phyloP scores from a whole-genome alignment of 2,329 filamentous ascomycete species.

The Pseudopyricularia javanii region DNA sequence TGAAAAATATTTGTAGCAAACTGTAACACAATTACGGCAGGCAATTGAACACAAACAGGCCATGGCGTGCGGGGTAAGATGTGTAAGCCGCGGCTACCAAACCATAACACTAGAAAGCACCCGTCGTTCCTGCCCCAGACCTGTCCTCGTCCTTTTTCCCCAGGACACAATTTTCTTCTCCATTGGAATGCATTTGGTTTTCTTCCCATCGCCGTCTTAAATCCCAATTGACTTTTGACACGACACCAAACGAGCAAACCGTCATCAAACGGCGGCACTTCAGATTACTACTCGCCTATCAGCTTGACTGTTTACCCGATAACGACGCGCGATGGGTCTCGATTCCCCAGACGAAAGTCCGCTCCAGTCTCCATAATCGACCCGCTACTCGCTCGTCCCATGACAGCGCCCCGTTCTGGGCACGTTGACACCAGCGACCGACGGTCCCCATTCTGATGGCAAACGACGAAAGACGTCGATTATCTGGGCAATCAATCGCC shows the following conservation, averaged over 20 bases:
- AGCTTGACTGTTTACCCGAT: no score
- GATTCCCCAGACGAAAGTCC: neutral
- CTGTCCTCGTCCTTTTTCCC: neutral
- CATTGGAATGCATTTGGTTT: no score
- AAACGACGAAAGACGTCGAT: no score
- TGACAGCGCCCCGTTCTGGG: neutral
- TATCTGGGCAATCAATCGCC: no score
- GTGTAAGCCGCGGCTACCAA: neutral
- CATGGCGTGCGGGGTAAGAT: neutral
- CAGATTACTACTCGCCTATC: no score
- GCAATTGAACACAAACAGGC: neutral
- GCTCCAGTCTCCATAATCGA: slow-evolving; percentile 1
- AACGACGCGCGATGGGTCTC: neutral
- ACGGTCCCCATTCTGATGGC: no score
- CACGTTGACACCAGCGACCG: neutral
- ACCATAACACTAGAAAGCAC: neutral
- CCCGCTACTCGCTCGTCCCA: neutral
- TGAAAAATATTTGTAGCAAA: neutral
- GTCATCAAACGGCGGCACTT: no score
- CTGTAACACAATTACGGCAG: neutral
- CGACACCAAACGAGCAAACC: no score
- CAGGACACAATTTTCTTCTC: neutral
- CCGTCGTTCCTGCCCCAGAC: neutral
- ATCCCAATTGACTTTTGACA: no score
- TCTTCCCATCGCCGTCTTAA: no score